Conservation (phyloP, 768 basidiomycete genomes). For the Lactarius sp. region DNA sequence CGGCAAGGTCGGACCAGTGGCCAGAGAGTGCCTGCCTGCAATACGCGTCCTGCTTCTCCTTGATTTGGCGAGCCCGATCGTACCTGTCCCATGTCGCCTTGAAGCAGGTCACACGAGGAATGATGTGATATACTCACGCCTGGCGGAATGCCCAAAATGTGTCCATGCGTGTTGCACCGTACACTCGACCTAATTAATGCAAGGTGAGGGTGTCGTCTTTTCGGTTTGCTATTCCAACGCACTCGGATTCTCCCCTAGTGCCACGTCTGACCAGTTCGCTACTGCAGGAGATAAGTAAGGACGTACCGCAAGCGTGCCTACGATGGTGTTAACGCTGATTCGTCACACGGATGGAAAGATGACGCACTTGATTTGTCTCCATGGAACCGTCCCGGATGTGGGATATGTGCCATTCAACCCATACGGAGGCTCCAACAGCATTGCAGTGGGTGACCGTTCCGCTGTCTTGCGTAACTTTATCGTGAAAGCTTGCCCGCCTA, state of each 20-base stretch:
- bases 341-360: background rate
- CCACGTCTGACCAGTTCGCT: background rate
- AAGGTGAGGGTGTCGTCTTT: background rate
- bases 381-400: slow-evolving; percentile 45
- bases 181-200: slow-evolving; percentile 27
- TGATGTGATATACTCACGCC: slow-evolving; percentile 34
- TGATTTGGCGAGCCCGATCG: slow-evolving; percentile 59
- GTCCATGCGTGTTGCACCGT: slow-evolving; percentile 59
- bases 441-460: slow-evolving; percentile 65
- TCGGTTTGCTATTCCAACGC: background rate
- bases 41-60: slow-evolving; percentile 61
- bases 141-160: slow-evolving; percentile 62
- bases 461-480: slow-evolving; percentile 76
- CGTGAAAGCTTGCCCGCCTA: slow-evolving; percentile 69
- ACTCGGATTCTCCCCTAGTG: slow-evolving; percentile 55
- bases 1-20: slow-evolving; percentile 42
- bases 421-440: slow-evolving; percentile 73
- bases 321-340: background rate
- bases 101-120: slow-evolving; percentile 52
- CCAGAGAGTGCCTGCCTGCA: slow-evolving; percentile 48
- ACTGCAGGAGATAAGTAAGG: background rate
- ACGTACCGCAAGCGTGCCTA: slow-evolving; percentile 56
- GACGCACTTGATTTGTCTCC: slow-evolving; percentile 75
- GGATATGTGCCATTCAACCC: slow-evolving; percentile 47
- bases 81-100: slow-evolving; percentile 37